Evolutionary conservation across 371 early-diverging fungal genomes (phyloP).

Genomic region (Nematocida sp.): DNA sequence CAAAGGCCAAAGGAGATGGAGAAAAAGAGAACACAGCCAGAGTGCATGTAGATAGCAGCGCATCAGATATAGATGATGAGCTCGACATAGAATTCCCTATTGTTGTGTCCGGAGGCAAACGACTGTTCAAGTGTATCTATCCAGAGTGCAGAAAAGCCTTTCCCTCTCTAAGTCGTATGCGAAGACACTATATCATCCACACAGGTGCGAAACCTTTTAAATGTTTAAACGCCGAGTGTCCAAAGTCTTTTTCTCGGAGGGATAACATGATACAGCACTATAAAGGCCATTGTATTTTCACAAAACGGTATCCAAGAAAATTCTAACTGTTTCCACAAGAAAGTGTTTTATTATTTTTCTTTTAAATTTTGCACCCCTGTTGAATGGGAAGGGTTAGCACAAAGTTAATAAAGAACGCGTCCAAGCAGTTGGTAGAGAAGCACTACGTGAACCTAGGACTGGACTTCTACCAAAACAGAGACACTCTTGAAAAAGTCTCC

Average conservation of each 20-base stretch:
- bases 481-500: conserved; percentile 89
- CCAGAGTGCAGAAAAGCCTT: conserved; percentile 60
- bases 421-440: conserved; percentile 97
- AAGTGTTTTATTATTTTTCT: not conserved
- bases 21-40: conserved; percentile 34
- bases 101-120: conserved; percentile 22
- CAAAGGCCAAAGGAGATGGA: not conserved
- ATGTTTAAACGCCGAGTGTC: conserved; percentile 63
- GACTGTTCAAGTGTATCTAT: conserved; percentile 58
- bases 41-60: not conserved
- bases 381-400: conserved; percentile 68
- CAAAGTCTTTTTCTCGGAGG: conserved; percentile 64
- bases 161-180: conserved; percentile 62
- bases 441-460: conserved; percentile 96
- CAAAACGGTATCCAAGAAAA: not conserved
- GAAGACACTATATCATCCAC: conserved; percentile 65
- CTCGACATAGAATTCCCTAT: conserved; percentile 55
- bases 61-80: conserved; percentile 43
- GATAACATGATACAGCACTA: conserved; percentile 67
- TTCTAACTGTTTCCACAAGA: not conserved
- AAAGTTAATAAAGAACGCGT: conserved; percentile 98
- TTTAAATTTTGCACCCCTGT: conserved; percentile 49
- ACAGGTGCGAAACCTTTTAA: conserved; percentile 64
- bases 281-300: conserved; percentile 59
- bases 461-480: conserved; percentile 99